Evolutionary conservation across 2,329 filamentous ascomycete genomes (phyloP), one percentile per base, ranked within the genome.

Genomic region (Knoxdaviesia capensis): DNA sequence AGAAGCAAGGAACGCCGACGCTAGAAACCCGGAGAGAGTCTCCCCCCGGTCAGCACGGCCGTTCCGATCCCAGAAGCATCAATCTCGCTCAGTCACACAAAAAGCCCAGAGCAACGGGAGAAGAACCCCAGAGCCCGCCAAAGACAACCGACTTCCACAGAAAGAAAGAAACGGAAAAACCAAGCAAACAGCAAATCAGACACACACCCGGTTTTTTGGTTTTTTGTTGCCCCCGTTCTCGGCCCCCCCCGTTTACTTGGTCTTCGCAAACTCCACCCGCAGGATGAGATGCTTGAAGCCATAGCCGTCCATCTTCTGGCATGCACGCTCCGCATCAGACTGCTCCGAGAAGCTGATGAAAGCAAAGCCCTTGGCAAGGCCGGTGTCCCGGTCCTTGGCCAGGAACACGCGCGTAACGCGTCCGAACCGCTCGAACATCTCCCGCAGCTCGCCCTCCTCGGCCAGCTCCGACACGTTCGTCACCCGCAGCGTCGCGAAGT

Each of bases 381-480:
- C 84, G 36, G 90, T 98, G 54, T 98, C 90, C 58, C 90, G 72
- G 66, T 98, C 90, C 72, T 94, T 96, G 54, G 90, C 90, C 55
- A 98, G 64, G 71, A 98, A 98, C 41, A 98, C 90, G 61, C 90
- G 78, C 44, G 88, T 96, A 57, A 98, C 90, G 52, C 87, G 83
- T 56, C 90, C 90, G 60, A 90, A 94, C 52, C 90, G 77, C 68
- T 93, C 87, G 69, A 98, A 98, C 77, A 98, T 87, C 60, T 94
- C 86, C 58, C 90, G 83, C 51, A 98, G 71, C 62, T 98, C 90
- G 59, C 75, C 68, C 63, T 98, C 90, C 63, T 98, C 90, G 50
- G 90, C 90, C 71, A 96, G 82, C 62, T 98, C 90, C 59, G 84
- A 93, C 48, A 94, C 90, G 68, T 98, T 98, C 52, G 90, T 98